Evolutionary conservation across 345 rosid species (phyloP).

Genomic region (Lepidium sativum): DNA sequence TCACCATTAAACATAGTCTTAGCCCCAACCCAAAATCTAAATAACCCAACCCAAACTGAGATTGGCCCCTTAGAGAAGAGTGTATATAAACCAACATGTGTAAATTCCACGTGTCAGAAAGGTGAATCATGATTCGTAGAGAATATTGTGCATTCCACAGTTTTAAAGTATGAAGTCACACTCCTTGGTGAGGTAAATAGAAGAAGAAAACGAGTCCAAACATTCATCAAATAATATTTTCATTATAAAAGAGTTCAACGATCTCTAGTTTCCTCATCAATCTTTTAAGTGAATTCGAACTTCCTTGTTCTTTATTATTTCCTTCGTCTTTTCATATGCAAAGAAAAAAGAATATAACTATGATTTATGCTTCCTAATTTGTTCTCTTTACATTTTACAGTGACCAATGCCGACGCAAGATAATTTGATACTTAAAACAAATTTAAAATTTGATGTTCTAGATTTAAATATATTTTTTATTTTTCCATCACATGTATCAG

Average conservation of each 20-base stretch:
- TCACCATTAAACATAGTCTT: too few relatives aligned
- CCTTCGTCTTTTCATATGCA: neutral
- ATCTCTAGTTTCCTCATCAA: neutral
- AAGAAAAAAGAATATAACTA: neutral
- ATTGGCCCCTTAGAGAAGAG: too few relatives aligned
- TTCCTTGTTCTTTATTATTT: neutral
- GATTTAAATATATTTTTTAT: too few relatives aligned
- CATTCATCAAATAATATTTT: neutral
- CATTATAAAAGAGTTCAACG: neutral
- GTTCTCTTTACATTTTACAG: neutral
- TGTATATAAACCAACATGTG: neutral
- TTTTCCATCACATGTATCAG: too few relatives aligned
- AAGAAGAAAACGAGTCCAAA: neutral
- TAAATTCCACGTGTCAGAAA: neutral
- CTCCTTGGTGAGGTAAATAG: neutral
- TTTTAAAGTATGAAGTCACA: neutral
- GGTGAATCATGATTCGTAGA: neutral
- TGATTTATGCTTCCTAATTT: neutral
- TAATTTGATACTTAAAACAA: too few relatives aligned
- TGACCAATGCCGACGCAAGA: too few relatives aligned
- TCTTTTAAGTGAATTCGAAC: neutral
- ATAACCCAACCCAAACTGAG: too few relatives aligned
- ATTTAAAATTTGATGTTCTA: too few relatives aligned
- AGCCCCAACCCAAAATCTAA: too few relatives aligned
- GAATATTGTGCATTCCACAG: neutral